phyloP scores from a whole-genome alignment of 148 eudicot species.

The Camellia sinensis region DNA sequence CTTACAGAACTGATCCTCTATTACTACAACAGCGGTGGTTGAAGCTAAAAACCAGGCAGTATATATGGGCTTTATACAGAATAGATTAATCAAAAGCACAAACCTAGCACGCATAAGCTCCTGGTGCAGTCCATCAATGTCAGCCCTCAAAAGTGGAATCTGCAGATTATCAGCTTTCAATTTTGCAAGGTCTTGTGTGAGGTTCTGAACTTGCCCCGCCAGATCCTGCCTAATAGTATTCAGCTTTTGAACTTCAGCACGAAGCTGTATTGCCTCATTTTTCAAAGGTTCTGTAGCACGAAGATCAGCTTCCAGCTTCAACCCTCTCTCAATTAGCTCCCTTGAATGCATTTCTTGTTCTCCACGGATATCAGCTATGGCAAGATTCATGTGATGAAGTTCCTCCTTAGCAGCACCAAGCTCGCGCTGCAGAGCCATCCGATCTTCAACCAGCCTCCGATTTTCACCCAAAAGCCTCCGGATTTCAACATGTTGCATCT shows the following conservation, averaged over 20 bases:
- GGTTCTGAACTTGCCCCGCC: constrained; percentile 59
- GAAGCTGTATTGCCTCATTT: constrained; percentile 63
- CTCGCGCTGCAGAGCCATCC: constrained; percentile 71
- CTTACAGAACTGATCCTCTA: neutral
- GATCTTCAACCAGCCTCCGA: constrained; percentile 79
- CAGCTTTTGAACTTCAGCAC: constrained; percentile 69
- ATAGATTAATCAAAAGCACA: constrained; percentile 17
- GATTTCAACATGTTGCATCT: constrained; percentile 71
- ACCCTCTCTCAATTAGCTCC: constrained; percentile 74
- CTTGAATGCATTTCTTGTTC: constrained; percentile 76
- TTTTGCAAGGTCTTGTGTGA: constrained; percentile 66
- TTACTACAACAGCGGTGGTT: neutral
- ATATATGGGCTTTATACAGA: neutral
- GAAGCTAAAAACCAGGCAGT: neutral
- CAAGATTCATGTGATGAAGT: constrained; percentile 66
- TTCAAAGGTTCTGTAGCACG: constrained; percentile 73
- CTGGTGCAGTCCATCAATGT: constrained; percentile 67
- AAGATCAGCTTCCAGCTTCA: constrained; percentile 87
- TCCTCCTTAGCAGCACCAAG: constrained; percentile 77
- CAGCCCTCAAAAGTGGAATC: constrained; percentile 68
- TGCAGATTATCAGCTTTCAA: constrained; percentile 72
- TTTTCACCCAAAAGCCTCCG: constrained; percentile 80
- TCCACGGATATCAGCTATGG: constrained; percentile 63
- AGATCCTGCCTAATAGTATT: constrained; percentile 61
- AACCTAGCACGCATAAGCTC: constrained; percentile 91